Conservation (phyloP, 768 basidiomycete genomes). For the Phaeotremella fagi region DNA sequence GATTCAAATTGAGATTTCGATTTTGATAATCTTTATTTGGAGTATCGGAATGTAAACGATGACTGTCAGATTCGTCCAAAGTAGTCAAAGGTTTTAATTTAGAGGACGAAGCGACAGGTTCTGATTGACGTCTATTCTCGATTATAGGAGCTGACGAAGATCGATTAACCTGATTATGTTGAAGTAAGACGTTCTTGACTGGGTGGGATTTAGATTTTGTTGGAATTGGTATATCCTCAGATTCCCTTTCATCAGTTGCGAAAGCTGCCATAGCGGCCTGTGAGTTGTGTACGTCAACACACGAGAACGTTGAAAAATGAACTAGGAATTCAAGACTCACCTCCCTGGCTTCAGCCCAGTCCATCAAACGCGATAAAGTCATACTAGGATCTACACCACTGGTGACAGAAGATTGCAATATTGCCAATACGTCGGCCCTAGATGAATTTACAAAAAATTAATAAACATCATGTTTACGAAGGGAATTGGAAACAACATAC, state of each 20-base stretch:
- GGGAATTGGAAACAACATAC: slow-evolving; percentile 15
- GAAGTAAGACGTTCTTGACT: background rate
- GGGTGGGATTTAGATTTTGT: background rate
- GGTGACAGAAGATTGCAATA: slow-evolving; percentile 33
- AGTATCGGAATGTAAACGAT: background rate
- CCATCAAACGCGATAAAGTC: slow-evolving; percentile 35
- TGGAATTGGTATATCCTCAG: slow-evolving; percentile 8
- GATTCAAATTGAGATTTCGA: slow-evolving; percentile 6
- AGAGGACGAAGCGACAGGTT: background rate
- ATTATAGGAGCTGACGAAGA: slow-evolving; percentile 12
- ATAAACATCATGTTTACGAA: background rate
- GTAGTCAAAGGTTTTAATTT: background rate
- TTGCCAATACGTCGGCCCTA: slow-evolving; percentile 38
- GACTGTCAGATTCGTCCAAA: background rate
- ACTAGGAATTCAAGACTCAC: slow-evolving; percentile 12
- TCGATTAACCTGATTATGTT: slow-evolving; percentile 3
- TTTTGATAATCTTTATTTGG: slow-evolving; percentile 4
- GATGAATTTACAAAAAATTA: background rate
- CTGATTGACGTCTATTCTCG: background rate
- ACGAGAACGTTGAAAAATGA: background rate
- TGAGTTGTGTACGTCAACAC: background rate
- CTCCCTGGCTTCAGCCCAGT: slow-evolving; percentile 43
- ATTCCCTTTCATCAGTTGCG: slow-evolving; percentile 34
- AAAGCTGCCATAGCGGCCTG: slow-evolving; percentile 43
- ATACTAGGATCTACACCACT: slow-evolving; percentile 33